Percentiles rank a stretch among this genome's conserved stretches.
phyloP scores from a whole-genome alignment of 345 rosid species.

The Erucastrum elatum region DNA sequence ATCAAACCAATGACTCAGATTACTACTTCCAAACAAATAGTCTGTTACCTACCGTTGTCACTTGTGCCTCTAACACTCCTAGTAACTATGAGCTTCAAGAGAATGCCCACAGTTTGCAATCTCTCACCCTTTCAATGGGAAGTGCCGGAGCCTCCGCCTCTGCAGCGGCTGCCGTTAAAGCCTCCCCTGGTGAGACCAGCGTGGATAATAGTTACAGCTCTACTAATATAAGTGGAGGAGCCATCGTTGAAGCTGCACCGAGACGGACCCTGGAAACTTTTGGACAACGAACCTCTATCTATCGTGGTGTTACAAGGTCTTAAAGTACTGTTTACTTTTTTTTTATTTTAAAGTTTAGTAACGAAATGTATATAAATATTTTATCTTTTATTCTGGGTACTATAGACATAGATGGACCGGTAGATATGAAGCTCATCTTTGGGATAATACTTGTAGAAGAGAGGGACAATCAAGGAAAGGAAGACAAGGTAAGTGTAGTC shows the following conservation, averaged over 20 bases:
- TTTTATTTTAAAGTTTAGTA: background rate
- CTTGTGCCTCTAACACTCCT: constrained; percentile 36
- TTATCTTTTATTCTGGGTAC: constrained; percentile 2
- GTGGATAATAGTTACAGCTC: constrained; percentile 59
- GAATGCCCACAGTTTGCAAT: constrained; percentile 68
- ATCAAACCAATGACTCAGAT: constrained; percentile 59
- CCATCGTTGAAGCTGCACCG: constrained; percentile 63
- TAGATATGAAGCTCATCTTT: constrained; percentile 97
- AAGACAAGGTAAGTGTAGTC: constrained; percentile 66
- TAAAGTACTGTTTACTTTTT: background rate
- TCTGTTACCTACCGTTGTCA: constrained; percentile 52
- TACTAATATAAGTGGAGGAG: constrained; percentile 44
- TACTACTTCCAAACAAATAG: constrained; percentile 58
- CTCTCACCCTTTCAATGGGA: constrained; percentile 90
- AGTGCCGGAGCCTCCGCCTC: constrained; percentile 39
- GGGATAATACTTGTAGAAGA: constrained; percentile 99
- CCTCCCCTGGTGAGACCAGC: constrained; percentile 62
- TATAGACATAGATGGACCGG: constrained; percentile 98
- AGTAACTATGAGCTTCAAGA: constrained; percentile 65
- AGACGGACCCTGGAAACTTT: constrained; percentile 88
- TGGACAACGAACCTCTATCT: constrained; percentile 95
- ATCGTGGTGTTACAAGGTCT: constrained; percentile 97
- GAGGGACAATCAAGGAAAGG: constrained; percentile 99
- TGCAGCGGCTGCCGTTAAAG: constrained; percentile 41
- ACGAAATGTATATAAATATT: background rate